phyloP scores from a whole-genome alignment of 441 rosid species.

The Adansonia grandidieri region DNA sequence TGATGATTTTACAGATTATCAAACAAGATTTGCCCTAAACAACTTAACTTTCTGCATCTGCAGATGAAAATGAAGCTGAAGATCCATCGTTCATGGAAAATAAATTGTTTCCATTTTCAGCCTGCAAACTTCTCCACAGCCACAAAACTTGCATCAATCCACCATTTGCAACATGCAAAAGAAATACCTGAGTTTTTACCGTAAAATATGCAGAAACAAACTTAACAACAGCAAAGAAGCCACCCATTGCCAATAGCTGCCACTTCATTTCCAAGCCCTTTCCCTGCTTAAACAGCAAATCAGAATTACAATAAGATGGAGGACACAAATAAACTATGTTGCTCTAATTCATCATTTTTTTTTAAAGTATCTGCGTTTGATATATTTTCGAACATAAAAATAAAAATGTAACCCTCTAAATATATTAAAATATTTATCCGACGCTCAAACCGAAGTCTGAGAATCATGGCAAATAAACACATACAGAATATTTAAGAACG shows the following conservation, averaged over 20 bases:
- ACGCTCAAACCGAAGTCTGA: too few relatives aligned
- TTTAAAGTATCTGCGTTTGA: too few relatives aligned
- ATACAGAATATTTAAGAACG: neutral
- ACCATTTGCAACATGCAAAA: constrained; percentile 55
- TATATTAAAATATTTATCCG: too few relatives aligned
- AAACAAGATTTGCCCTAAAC: neutral
- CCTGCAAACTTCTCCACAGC: constrained; percentile 43
- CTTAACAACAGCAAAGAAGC: constrained; percentile 45
- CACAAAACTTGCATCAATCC: constrained; percentile 59
- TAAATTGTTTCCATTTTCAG: neutral
- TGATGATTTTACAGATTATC: constrained; percentile 4
- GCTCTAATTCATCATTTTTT: too few relatives aligned
- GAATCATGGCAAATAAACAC: neutral
- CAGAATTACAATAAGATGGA: neutral
- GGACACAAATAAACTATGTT: too few relatives aligned
- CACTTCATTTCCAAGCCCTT: constrained; percentile 29
- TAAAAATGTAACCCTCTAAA: too few relatives aligned
- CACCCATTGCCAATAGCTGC: constrained; percentile 35
- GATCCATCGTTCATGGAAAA: neutral
- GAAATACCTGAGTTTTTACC: constrained; percentile 30
- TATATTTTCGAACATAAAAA: too few relatives aligned
- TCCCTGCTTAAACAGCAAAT: constrained; percentile 36
- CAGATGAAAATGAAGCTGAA: neutral
- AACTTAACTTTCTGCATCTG: constrained; percentile 14
- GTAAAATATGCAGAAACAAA: constrained; percentile 34